phyloP scores from a whole-genome alignment of 2,329 filamentous ascomycete species.

The Arthrinium puccinioides region DNA sequence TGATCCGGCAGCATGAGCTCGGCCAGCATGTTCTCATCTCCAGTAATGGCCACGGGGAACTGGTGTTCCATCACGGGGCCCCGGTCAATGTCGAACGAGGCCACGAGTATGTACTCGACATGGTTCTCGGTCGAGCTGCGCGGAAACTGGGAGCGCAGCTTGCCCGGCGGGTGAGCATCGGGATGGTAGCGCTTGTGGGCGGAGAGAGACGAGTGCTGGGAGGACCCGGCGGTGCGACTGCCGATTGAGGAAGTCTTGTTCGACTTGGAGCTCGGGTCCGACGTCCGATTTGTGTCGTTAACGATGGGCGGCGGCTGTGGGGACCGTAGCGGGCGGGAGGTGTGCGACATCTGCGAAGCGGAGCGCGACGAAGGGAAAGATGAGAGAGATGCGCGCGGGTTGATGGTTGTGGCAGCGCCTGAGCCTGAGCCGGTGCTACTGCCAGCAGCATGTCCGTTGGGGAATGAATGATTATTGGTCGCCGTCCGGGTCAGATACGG shows the following conservation, averaged over 20 bases:
- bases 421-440: too few relatives aligned
- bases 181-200: conserved; percentile 42
- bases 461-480: conserved; percentile 25
- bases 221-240: conserved; percentile 44
- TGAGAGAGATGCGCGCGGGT: conserved; percentile 51
- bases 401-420: too few relatives aligned
- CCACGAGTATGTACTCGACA: conserved; percentile 97
- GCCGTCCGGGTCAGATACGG: conserved; percentile 35
- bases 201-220: conserved; percentile 55
- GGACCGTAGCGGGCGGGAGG: conserved; percentile 45
- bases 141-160: conserved; percentile 68
- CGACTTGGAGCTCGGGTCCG: conserved; percentile 52
- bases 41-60: conserved; percentile 88
- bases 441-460: conserved; percentile 15
- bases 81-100: conserved; percentile 93
- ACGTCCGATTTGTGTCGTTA: conserved; percentile 46
- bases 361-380: conserved; percentile 55
- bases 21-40: conserved; percentile 95
- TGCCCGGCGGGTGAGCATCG: conserved; percentile 43
- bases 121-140: conserved; percentile 74
- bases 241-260: conserved; percentile 44
- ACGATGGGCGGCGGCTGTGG: conserved; percentile 42
- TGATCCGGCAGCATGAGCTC: conserved; percentile 98
- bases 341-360: conserved; percentile 49
- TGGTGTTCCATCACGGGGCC: conserved; percentile 98